Conservation (phyloP, 2,329 filamentous ascomycete species). For the Ophiostoma tasmaniense region DNA sequence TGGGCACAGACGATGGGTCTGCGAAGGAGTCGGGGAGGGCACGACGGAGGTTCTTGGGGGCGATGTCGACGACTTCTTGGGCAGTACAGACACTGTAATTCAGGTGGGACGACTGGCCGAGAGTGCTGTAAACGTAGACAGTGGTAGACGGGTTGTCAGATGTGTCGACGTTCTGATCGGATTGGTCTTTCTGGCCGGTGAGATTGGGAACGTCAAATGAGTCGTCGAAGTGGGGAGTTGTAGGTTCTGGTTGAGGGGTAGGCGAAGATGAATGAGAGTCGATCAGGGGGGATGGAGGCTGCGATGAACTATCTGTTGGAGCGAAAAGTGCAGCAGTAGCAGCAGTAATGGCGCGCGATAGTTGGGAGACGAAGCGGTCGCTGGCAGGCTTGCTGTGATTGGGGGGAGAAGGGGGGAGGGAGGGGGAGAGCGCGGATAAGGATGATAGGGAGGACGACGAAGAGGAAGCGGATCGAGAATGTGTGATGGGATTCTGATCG, state of each 20-base stretch:
- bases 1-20: conserved; percentile 8
- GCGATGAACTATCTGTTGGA: background rate
- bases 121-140: conserved; percentile 18
- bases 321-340: conserved; percentile 2
- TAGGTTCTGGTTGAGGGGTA: conserved; percentile 34
- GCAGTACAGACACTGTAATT: conserved; percentile 10
- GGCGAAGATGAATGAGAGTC: conserved; percentile 30
- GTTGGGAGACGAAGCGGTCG: background rate
- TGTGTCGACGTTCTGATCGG: conserved; percentile 18
- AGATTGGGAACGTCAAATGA: conserved; percentile 24
- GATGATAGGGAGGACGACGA: background rate
- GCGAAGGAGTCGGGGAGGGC: conserved; percentile 1
- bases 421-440: background rate
- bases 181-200: conserved; percentile 21
- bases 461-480: background rate
- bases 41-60: background rate
- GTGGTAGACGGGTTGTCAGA: background rate
- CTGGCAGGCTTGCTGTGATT: background rate
- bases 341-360: conserved; percentile 4
- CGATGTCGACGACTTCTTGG: background rate
- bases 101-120: conserved; percentile 26
- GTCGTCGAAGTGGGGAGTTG: conserved; percentile 30
- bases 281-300: conserved; percentile 23
- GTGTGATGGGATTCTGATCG: background rate
- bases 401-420: background rate